phyloP scores from a whole-genome alignment of 2,329 filamentous ascomycete species.

The Arthrobotrys musiformis region DNA sequence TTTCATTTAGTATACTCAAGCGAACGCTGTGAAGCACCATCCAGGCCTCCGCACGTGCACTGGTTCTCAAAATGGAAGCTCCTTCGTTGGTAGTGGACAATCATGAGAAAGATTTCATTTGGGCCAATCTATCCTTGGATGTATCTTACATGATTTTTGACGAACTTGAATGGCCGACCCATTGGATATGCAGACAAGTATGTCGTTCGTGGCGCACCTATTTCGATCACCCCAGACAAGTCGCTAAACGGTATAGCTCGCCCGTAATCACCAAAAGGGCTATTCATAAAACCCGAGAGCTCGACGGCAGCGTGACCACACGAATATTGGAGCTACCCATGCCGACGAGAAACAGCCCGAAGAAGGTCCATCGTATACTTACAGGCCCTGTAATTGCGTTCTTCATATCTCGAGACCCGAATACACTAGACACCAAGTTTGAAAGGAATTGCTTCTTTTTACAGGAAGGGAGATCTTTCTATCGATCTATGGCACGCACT shows the following conservation, averaged over 20 bases:
- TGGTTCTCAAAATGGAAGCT: background rate
- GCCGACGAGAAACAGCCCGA: background rate
- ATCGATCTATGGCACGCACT: background rate
- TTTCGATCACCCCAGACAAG: conserved; percentile 13
- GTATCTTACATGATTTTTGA: conserved; percentile 36
- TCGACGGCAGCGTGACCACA: background rate
- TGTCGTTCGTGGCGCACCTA: conserved; percentile 26
- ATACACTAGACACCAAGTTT: background rate
- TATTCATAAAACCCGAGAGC: conserved; percentile 7
- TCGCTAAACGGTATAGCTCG: conserved; percentile 6
- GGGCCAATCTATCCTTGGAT: conserved; percentile 28
- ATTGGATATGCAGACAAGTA: conserved; percentile 22
- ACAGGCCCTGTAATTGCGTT: conserved; percentile 20
- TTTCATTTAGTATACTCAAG: too few species aligned
- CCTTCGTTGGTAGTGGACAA: background rate
- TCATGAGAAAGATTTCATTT: background rate
- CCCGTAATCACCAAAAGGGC: background rate
- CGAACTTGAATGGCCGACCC: conserved; percentile 29
- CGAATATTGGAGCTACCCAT: background rate
- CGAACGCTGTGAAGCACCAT: too few species aligned
- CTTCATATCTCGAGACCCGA: conserved; percentile 2
- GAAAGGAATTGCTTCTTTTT: conserved; percentile 5
- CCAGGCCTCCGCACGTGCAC: too few species aligned
- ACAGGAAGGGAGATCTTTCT: background rate
- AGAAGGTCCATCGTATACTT: conserved; percentile 31